Evolutionary conservation across 805 yeast genomes (phyloP), one percentile per base, ranked within the genome.

Genomic region (Candida nemodendra): DNA sequence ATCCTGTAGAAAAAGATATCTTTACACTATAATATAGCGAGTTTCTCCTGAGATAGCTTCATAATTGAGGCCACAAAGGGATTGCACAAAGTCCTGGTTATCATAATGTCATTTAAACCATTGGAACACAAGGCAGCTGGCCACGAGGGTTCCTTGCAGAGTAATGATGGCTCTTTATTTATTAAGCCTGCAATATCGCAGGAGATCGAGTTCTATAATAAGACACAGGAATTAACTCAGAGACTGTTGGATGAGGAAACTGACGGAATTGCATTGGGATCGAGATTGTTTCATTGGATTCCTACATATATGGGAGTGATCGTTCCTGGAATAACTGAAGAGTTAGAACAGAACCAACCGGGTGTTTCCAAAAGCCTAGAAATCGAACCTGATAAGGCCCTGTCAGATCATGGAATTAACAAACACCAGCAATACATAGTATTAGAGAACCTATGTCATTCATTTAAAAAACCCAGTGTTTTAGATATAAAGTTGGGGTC

Each of bases 401-500:
- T 16, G n/a, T 22, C 33, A 11, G 39, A 30, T 41, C 12, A 42
- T 33, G 14, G 27, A 13, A 5, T 45, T 3, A 18, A 18, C 6
- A 26, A 28, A 11, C 48, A 45, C 6, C 54, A 59, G 30, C 58
- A 60, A 35, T 81, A 70, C 39, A 50, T 90, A 2, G 93, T 91
- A 6, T 63, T 93, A 23, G 81, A 81, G 50, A 93, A 91, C 58
- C 56, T 82, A 3, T 64, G 84, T 19, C 56, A 72, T 38, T 87
- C 87, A 0, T 84, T 70, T 54, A 54, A 34, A 4, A 62, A 66
- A 31, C 97, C 98, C 0, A 75, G 84, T 38, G 72, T 93, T 2
- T 53, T 91, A 45, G 99, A 91, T 57, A 76, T 91, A 32, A 91
- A 91, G 57, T 66, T 91, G 3, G 99, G 99, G 0, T 60, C 78